Conservation (phyloP, 2,329 filamentous ascomycete species). For the Rutstroemia sp. region DNA sequence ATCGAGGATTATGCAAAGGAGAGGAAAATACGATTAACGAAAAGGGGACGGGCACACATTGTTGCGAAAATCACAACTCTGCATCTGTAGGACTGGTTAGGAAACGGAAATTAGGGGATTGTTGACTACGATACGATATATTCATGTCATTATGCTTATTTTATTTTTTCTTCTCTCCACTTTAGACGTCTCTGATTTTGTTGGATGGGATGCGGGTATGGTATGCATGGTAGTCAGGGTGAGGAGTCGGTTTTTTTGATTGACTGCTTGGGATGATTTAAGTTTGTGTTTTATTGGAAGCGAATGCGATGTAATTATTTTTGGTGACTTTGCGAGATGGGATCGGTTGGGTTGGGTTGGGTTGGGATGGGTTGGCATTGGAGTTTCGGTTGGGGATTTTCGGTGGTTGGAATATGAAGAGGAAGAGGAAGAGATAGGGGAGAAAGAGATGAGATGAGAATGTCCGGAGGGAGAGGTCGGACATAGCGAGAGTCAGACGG, state of each 20-base stretch:
- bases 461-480: background rate
- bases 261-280: background rate
- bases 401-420: background rate
- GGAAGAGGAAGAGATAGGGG: background rate
- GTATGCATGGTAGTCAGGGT: background rate
- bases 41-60: background rate
- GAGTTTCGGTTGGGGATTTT: background rate
- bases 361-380: background rate
- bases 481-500: background rate
- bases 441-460: background rate
- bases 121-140: background rate
- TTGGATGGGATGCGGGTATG: background rate
- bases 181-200: background rate
- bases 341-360: background rate
- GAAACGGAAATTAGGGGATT: background rate
- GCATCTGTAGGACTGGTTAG: background rate
- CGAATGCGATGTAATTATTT: background rate
- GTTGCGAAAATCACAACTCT: background rate
- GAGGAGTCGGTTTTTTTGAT: background rate
- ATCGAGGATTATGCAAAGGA: too few species aligned
- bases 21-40: too few species aligned
- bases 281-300: background rate
- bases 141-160: background rate
- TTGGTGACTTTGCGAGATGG: background rate
- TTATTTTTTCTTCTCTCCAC: background rate